Percentiles rank a stretch among this genome's conserved stretches.
These are phyloP conservation scores for Acanthamoeba polyphaga DNA, from an alignment of 208 protist genomes.

Conservation along the genomic window DNA sequence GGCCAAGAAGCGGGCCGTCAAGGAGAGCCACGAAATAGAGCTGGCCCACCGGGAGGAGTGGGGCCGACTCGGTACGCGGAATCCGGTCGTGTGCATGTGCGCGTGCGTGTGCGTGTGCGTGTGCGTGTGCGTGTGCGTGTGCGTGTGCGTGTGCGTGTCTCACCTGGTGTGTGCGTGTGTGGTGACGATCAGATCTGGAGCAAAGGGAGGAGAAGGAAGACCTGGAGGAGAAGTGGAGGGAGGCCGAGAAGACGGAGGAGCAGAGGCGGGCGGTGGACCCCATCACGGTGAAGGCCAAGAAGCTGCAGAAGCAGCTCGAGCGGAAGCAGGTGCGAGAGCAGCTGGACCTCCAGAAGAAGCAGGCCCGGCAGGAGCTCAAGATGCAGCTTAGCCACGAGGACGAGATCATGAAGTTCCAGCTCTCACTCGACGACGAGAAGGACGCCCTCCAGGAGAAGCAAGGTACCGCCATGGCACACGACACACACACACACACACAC, in stretches of 20 bases:
- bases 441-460: constrained; percentile 6
- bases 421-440: not conserved
- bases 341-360: constrained; percentile 29
- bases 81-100: not conserved
- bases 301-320: constrained; percentile 32
- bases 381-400: not conserved
- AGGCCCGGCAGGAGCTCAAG: constrained; percentile 25
- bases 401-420: constrained; percentile 13
- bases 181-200: not conserved
- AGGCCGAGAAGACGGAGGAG: constrained; percentile 3
- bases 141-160: no score
- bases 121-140: no score
- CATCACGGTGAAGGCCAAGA: not conserved
- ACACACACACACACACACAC: not conserved
- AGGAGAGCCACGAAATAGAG: not conserved
- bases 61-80: not conserved
- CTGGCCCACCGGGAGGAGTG: constrained; percentile 20
- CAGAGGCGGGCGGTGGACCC: not conserved
- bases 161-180: not conserved
- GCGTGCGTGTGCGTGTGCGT: not conserved
- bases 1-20: constrained; percentile 21
- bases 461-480: not conserved
- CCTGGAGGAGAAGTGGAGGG: constrained; percentile 42
- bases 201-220: constrained; percentile 1
- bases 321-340: constrained; percentile 21